These are phyloP conservation scores for Chalciporus sphaerocephalus DNA, from an alignment of 768 basidiomycete species.

Conservation along the genomic window DNA sequence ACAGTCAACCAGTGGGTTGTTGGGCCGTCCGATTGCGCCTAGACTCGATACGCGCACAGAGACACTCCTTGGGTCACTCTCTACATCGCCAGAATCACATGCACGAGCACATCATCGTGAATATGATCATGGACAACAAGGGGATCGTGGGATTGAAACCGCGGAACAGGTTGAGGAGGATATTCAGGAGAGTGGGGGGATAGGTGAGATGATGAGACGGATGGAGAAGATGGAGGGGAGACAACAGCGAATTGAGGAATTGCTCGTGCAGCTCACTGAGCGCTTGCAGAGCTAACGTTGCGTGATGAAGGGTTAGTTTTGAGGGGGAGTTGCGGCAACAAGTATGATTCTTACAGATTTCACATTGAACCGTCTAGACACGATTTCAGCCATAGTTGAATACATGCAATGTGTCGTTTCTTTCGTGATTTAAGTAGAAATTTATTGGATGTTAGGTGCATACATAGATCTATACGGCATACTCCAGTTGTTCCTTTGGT, in stretches of 20 bases:
- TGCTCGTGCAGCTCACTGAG: constrained; percentile 35
- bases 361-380: not conserved
- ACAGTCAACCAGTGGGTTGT: constrained; percentile 5
- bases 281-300: constrained; percentile 10
- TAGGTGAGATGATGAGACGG: constrained; percentile 29
- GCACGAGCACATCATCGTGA: not conserved
- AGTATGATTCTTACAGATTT: not conserved
- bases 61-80: constrained; percentile 16
- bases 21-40: constrained; percentile 13
- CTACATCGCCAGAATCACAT: constrained; percentile 28
- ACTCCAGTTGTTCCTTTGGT: not conserved
- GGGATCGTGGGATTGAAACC: constrained; percentile 14
- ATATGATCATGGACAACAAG: not conserved
- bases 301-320: not conserved
- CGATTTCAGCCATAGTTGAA: no score
- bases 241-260: constrained; percentile 46
- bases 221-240: constrained; percentile 40
- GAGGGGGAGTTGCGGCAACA: not conserved
- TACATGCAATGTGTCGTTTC: no score
- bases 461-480: not conserved
- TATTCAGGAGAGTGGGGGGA: constrained; percentile 25
- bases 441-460: no score
- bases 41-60: constrained; percentile 24
- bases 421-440: no score
- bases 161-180: constrained; percentile 28